phyloP scores from a whole-genome alignment of 179 eudicot genomes.

The Silene noctiflora region DNA sequence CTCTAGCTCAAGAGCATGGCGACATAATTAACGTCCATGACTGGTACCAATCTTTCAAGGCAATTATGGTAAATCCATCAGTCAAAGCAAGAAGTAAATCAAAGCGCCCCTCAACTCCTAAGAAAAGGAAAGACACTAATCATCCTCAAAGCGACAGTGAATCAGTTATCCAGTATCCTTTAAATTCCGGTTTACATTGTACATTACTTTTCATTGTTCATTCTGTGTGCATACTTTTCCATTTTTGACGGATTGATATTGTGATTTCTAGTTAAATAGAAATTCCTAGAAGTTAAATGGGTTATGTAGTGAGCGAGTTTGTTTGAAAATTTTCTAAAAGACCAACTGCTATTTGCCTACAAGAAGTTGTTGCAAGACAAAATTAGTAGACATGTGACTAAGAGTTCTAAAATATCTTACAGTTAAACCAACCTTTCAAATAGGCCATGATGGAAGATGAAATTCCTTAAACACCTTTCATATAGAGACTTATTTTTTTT shows the following conservation, averaged over 20 bases:
- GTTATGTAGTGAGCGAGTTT: neutral
- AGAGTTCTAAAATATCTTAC: neutral
- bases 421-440: neutral
- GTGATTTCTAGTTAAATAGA: neutral
- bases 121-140: conserved; percentile 48
- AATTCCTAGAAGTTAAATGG: neutral
- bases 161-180: conserved; percentile 85
- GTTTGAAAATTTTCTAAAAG: neutral
- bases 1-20: conserved; percentile 85
- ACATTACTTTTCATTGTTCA: neutral
- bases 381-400: neutral
- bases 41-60: conserved; percentile 86
- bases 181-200: conserved; percentile 11
- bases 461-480: neutral
- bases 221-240: neutral
- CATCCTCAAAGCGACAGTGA: conserved; percentile 41
- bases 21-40: conserved; percentile 87
- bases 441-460: neutral
- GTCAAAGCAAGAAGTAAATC: conserved; percentile 42
- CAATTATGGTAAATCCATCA: conserved; percentile 33
- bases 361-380: neutral
- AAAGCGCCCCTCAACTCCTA: conserved; percentile 57
- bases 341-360: neutral
- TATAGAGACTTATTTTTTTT: too few species aligned
- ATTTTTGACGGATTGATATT: neutral